Percentiles rank a stretch among this genome's conserved stretches.
phyloP scores from a whole-genome alignment of 495 filamentous ascomycete genomes.

The Parathielavia hyrcaniae region DNA sequence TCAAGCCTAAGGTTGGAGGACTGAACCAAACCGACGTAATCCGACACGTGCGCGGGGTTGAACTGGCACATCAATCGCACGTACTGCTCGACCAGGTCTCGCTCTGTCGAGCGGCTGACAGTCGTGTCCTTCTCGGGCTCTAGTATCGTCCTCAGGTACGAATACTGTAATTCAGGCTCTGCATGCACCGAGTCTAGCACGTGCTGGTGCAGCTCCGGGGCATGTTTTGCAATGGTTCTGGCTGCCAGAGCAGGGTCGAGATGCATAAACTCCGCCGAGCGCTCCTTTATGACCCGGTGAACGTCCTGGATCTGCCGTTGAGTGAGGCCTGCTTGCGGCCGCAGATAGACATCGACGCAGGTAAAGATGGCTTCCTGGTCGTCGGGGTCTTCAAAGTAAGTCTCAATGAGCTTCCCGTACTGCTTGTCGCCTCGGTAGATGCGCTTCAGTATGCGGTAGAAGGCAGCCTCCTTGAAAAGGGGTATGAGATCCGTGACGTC shows the following conservation, averaged over 20 bases:
- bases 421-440: slow-evolving; percentile 76
- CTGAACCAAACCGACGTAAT: slow-evolving; percentile 73
- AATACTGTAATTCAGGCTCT: slow-evolving; percentile 60
- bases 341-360: slow-evolving; percentile 74
- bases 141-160: slow-evolving; percentile 71
- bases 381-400: slow-evolving; percentile 80
- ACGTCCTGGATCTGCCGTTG: slow-evolving; percentile 73
- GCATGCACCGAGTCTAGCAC: slow-evolving; percentile 60
- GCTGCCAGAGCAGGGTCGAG: slow-evolving; percentile 67
- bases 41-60: slow-evolving; percentile 72
- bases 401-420: slow-evolving; percentile 68
- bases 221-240: slow-evolving; percentile 57
- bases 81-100: slow-evolving; percentile 72
- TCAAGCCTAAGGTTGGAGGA: slow-evolving; percentile 76
- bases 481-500: slow-evolving; percentile 70
- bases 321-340: slow-evolving; percentile 59
- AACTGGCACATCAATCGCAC: slow-evolving; percentile 84
- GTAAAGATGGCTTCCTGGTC: slow-evolving; percentile 67
- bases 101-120: slow-evolving; percentile 34
- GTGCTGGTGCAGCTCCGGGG: slow-evolving; percentile 64
- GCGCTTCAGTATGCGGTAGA: slow-evolving; percentile 89
- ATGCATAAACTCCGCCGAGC: slow-evolving; percentile 60
- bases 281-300: slow-evolving; percentile 59
- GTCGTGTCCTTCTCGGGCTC: slow-evolving; percentile 54
- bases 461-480: slow-evolving; percentile 70